Percentiles rank a stretch among this genome's conserved stretches.
Evolutionary conservation across 1,284 basidiomycete species (phyloP).

Genomic region (Polyporus tsugae): DNA sequence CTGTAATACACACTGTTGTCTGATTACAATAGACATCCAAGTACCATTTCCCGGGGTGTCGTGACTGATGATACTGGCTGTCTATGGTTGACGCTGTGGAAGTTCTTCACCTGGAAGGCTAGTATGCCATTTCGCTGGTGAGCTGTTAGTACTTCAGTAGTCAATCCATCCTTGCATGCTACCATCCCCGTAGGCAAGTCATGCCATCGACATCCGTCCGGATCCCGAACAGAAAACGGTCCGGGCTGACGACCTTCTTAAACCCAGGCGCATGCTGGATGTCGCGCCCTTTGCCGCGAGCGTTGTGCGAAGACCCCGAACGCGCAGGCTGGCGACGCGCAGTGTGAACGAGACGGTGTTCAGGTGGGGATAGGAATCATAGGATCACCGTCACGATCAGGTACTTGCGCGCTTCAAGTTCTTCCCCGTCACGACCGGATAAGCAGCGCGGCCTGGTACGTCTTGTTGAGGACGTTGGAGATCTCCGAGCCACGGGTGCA

Average conservation of each 20-base stretch:
- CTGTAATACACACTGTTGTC: neutral
- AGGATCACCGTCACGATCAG: slow-evolving; percentile 64
- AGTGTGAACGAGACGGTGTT: slow-evolving; percentile 68
- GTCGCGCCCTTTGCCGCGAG: slow-evolving; percentile 62
- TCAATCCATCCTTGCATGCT: no score
- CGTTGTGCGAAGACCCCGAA: slow-evolving; percentile 74
- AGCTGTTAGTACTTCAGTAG: neutral
- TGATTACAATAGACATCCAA: neutral
- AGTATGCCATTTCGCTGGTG: neutral
- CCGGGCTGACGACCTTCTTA: slow-evolving; percentile 54
- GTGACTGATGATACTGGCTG: neutral
- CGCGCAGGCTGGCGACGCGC: slow-evolving; percentile 68
- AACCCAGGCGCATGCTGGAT: slow-evolving; percentile 53
- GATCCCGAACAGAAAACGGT: slow-evolving; percentile 68
- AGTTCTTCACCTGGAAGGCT: neutral
- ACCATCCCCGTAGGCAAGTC: neutral
- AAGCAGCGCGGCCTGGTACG: neutral
- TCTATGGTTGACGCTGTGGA: neutral
- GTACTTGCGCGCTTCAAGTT: slow-evolving; percentile 70
- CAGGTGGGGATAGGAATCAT: slow-evolving; percentile 72
- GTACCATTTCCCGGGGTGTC: no score
- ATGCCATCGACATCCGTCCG: neutral
- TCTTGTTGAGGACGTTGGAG: neutral
- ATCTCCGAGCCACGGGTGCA: neutral
- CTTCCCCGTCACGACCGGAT: slow-evolving; percentile 58